phyloP scores from a whole-genome alignment of 1,284 basidiomycete genomes.

The Abortiporus biennis region DNA sequence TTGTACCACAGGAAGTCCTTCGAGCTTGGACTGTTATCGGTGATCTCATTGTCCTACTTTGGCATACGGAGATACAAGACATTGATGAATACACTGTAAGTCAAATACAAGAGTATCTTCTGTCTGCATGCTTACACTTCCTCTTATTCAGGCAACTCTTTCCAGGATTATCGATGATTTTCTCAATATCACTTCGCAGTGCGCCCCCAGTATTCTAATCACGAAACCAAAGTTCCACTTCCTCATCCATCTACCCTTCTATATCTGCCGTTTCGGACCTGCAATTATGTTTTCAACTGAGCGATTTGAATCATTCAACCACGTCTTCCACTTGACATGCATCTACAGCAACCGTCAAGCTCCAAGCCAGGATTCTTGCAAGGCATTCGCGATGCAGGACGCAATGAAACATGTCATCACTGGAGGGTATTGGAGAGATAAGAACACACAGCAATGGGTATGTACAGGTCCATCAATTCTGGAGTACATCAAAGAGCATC shows the following conservation, averaged over 20 bases:
- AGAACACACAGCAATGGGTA: not conserved
- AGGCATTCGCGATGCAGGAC: conserved; percentile 9
- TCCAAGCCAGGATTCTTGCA: conserved; percentile 12
- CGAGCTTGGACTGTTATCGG: not conserved
- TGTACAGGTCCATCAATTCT: not conserved
- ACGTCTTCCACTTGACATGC: conserved; percentile 10
- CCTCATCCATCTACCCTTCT: conserved; percentile 9
- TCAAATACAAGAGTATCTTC: no score
- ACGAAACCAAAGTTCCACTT: conserved; percentile 15
- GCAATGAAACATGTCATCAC: conserved; percentile 9
- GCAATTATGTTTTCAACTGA: conserved; percentile 14
- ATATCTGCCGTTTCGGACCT: conserved; percentile 12
- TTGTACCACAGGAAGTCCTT: not conserved
- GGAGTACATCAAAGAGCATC: no score
- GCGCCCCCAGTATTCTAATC: conserved; percentile 8
- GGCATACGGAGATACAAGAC: not conserved
- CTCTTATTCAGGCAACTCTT: conserved; percentile 3
- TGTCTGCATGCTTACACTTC: conserved; percentile 6
- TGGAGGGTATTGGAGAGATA: conserved; percentile 8
- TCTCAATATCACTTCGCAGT: not conserved
- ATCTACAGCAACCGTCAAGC: conserved; percentile 15
- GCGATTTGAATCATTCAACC: conserved; percentile 15
- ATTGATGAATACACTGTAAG: conserved; percentile 11
- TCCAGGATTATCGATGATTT: conserved; percentile 11
- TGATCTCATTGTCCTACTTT: not conserved